phyloP scores from a whole-genome alignment of 1,284 basidiomycete species.

The Tilletia caries region DNA sequence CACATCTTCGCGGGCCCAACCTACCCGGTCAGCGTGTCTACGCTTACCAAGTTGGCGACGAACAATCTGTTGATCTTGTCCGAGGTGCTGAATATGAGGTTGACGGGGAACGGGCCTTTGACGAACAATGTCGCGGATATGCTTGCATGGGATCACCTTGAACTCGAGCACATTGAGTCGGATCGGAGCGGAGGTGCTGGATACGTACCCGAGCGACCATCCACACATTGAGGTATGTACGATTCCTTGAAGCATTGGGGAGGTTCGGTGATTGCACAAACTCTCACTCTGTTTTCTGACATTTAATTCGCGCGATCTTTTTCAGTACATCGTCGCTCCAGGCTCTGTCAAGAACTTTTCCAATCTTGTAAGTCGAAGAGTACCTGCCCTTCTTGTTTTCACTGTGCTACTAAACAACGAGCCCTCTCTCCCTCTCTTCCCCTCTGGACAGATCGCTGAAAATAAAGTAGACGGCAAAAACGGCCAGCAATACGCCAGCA shows the following conservation, averaged over 20 bases:
- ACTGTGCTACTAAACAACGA: too few species aligned
- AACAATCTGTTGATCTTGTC: slow-evolving; percentile 19
- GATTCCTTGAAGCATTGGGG: too few species aligned
- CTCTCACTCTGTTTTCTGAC: background rate
- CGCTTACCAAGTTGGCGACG: background rate
- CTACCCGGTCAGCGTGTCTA: slow-evolving; percentile 27
- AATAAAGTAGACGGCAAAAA: slow-evolving; percentile 26
- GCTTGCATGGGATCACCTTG: slow-evolving; percentile 35
- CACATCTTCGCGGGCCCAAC: slow-evolving; percentile 40
- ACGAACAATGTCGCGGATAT: slow-evolving; percentile 42
- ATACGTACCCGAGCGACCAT: slow-evolving; percentile 30
- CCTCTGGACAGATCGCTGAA: background rate
- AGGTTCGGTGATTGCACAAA: too few species aligned
- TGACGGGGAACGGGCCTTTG: slow-evolving; percentile 27
- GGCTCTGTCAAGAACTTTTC: too few species aligned
- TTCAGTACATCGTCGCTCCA: slow-evolving; percentile 33
- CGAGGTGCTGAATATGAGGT: slow-evolving; percentile 26
- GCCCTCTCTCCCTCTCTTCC: too few species aligned
- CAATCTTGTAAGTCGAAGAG: slow-evolving; percentile 7
- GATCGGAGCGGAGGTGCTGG: slow-evolving; percentile 26
- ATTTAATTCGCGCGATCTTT: background rate
- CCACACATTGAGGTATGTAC: slow-evolving; percentile 24
- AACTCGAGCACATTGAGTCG: slow-evolving; percentile 25
- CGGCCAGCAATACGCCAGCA: slow-evolving; percentile 24
- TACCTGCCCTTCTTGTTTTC: too few species aligned